Evolutionary conservation across 495 filamentous ascomycete species (phyloP).

Genomic region (Penicillium crystallinum): DNA sequence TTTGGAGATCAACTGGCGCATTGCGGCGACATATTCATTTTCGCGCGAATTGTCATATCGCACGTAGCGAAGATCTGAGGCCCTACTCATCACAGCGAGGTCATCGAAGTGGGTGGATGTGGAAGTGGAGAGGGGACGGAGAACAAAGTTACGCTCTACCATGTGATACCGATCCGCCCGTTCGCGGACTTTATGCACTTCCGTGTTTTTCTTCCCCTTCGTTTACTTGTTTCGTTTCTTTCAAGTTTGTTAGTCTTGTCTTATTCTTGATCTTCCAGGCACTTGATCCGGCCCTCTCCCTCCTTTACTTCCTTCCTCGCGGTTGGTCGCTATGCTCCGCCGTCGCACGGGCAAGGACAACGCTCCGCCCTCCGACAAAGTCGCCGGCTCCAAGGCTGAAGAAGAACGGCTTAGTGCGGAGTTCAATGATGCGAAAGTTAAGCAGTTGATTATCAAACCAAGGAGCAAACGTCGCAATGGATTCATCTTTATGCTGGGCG

Average conservation of each 20-base stretch:
- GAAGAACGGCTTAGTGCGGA: conserved; percentile 24
- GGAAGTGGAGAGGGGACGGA: conserved; percentile 1
- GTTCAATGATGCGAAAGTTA: conserved; percentile 25
- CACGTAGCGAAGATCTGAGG: conserved; percentile 62
- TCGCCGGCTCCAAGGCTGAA: conserved; percentile 10
- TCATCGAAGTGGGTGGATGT: conserved; percentile 6
- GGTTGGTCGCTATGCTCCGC: conserved; percentile 34
- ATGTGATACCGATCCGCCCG: conserved; percentile 34
- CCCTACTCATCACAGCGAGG: conserved; percentile 29
- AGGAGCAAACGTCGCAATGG: conserved; percentile 64
- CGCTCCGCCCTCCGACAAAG: conserved; percentile 17
- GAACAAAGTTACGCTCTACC: conserved; percentile 17
- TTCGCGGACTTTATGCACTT: conserved; percentile 8
- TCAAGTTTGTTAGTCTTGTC: background rate
- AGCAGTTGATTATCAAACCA: conserved; percentile 44
- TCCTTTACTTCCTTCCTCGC: conserved; percentile 7
- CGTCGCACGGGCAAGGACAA: conserved; percentile 39
- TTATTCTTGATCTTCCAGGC: background rate
- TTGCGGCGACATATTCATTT: conserved; percentile 73
- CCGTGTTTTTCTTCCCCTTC: conserved; percentile 4
- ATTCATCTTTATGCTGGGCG: conserved; percentile 77
- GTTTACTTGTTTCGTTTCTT: conserved; percentile 1
- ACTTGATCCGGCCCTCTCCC: conserved; percentile 1
- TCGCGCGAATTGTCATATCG: conserved; percentile 80
- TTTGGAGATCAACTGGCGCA: conserved; percentile 89